Evolutionary conservation across 192 early-diverging fungal genomes (phyloP), one percentile per base, ranked within the genome.

Genomic region (Lunasporangiospora selenospora): DNA sequence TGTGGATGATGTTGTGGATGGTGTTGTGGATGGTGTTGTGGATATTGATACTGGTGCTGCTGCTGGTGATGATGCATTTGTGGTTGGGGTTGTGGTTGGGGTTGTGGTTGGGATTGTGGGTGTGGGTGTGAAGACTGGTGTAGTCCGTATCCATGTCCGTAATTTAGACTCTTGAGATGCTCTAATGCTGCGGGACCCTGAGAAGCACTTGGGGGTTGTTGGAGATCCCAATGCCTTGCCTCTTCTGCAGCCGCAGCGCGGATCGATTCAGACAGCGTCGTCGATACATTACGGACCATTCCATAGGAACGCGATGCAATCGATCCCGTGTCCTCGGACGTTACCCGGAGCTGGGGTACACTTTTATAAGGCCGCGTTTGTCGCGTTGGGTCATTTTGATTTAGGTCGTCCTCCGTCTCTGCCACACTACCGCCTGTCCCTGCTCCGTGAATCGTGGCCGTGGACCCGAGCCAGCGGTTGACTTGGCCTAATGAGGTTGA

Each of bases 121-220:
- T 19, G 24, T 21, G 23, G 45, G 24, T 47, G 12, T 9, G 43
- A 44, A 3, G 45, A 4, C 7, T 7, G 5, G 4, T 7, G 45
- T 26, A 9, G 24, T 2, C 45, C 23, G 23, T 21, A 47, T 10
- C 23, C 23, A 21, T 26, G 16, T 21, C 11, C 21, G 15, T 3
- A 27, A 4, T 21, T 1, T 4, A n/a, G 27, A 1, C 41, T 48
- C 30, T 61, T 15, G 19, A 73, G 43, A 18, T 73, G 69, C 49
- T 63, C 54, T 3, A 73, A 29, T n/a, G 69, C 69, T 16, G 69
- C 69, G 31, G 55, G 69, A 15, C 69, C 67, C 41, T 73, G 62
- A 19, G 59, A 62, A 27, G 40, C 59, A 1, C 59, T 57, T 26
- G 23, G 47, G 4, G 43, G 38, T 12, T n/a, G 33, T 7, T 57